These are phyloP conservation scores for Fusarium circinatum DNA, from an alignment of 2,329 filamentous ascomycete species.

Conservation along the genomic window DNA sequence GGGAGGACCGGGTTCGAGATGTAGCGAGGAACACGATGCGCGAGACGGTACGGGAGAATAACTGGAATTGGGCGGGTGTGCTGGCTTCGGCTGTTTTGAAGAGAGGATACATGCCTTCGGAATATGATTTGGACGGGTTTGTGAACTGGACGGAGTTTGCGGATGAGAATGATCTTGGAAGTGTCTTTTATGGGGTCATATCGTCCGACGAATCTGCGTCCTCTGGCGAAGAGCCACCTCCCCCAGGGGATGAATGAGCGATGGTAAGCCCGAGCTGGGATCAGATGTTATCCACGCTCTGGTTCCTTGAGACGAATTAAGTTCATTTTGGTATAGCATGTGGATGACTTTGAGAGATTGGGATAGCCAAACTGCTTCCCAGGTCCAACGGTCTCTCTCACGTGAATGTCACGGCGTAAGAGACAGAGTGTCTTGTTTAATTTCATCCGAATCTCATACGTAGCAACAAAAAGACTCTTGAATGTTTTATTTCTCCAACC, in stretches of 20 bases:
- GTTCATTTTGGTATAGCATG: neutral
- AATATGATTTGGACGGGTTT: neutral
- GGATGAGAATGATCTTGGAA: neutral
- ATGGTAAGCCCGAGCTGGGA: no score
- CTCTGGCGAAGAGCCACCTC: neutral
- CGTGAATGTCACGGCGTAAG: no score
- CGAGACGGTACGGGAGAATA: neutral
- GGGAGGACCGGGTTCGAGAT: neutral
- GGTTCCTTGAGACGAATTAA: fast-evolving
- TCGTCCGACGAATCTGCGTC: neutral
- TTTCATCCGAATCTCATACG: neutral
- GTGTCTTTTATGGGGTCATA: fast-evolving
- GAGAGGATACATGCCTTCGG: neutral
- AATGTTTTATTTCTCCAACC: neutral
- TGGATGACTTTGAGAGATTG: fast-evolving
- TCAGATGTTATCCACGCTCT: neutral
- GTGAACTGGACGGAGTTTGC: neutral
- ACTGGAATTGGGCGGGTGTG: neutral
- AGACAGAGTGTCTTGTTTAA: neutral
- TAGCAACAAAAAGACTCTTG: neutral
- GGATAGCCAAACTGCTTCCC: fast-evolving
- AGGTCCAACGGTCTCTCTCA: no score
- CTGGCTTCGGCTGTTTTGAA: neutral
- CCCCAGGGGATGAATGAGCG: fast-evolving
- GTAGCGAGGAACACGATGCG: neutral